phyloP scores from a whole-genome alignment of 441 rosid species.

The Eutrema salsugineum region DNA sequence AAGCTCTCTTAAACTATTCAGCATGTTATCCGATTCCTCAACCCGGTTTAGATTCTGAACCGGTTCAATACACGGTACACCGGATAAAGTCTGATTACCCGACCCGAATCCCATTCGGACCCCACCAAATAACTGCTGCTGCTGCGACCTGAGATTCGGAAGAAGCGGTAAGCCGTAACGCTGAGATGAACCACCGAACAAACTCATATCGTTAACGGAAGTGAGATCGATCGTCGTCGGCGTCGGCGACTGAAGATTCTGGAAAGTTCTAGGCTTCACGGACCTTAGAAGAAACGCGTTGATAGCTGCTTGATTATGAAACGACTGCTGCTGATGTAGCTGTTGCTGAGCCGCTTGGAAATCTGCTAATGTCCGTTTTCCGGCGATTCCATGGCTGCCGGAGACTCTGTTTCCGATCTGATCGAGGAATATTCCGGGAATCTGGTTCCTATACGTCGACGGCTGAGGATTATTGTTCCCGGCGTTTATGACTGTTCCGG shows the following conservation, averaged over 20 bases:
- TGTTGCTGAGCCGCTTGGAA: constrained; percentile 43
- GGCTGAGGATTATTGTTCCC: constrained; percentile 36
- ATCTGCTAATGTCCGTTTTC: constrained; percentile 69
- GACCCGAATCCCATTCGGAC: constrained; percentile 27
- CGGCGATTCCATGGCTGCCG: constrained; percentile 33
- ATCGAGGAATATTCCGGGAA: constrained; percentile 61
- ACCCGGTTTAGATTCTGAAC: constrained; percentile 29
- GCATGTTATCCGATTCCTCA: constrained; percentile 62
- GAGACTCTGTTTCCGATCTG: constrained; percentile 47
- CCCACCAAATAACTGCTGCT: constrained; percentile 21
- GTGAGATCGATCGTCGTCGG: constrained; percentile 38
- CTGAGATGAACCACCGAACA: constrained; percentile 29
- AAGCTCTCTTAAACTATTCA: constrained; percentile 74
- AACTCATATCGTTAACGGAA: constrained; percentile 16
- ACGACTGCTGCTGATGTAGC: constrained; percentile 25
- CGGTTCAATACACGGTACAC: constrained; percentile 35
- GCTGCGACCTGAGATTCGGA: constrained; percentile 46
- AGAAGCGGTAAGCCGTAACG: constrained; percentile 52
- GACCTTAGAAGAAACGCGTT: constrained; percentile 56
- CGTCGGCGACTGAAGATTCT: constrained; percentile 37
- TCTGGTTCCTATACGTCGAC: constrained; percentile 40
- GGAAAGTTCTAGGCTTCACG: constrained; percentile 59
- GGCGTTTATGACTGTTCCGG: constrained; percentile 22
- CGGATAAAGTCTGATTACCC: constrained; percentile 22
- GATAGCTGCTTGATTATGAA: constrained; percentile 34